Base-by-base conservation (phyloP, 2,329 filamentous ascomycete genomes). In the Beauveria sp. region DNA sequence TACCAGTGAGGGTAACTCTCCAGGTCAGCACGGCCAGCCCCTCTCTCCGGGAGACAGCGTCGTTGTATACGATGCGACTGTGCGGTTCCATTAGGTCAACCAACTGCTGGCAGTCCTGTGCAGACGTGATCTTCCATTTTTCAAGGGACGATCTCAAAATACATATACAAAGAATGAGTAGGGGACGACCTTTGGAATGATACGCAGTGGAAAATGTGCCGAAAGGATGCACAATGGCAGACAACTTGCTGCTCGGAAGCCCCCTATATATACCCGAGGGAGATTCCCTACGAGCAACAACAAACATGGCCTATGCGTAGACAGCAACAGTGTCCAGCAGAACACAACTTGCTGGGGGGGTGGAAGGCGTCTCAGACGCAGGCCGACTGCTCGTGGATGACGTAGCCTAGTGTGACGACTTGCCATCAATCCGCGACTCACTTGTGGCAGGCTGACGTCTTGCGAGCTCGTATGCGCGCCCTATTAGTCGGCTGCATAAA, bases 31-130 rank as follows among this genome's bases (percentile, higher is more conserved):
- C 6, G 56, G 56, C 34, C 42, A 51, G 38, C 34, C 46, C 18
- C 16, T 60, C 8, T 34, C 26, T 22, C 49, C 57, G 0, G 49
- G 57, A 2, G 57, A 60, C 47, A 52, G 52, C 18, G 49, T 53
- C 24, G 57, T 60, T 18, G 57, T 53, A 10, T 53, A 53, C n/a
- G 57, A 46, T 9, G 57, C 57, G n/a, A 53, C n/a, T 12, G 57
- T 60, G 57, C 38, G 57, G 14, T 53, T 60, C 40, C 57, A 53
- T 40, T 60, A 60, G 46, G 34, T 14, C 34, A 38, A 14, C 14
- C 34, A 38, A 14, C 14, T 38, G 34, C 34, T 38, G 34, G 14
- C 14, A 16, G 34, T 38, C 34, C 34, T 38, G 34, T 38, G 34
- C 12, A 38, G 14, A 38, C 12, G 5, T 38, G 14, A 38, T 6